phyloP scores from a whole-genome alignment of 2,329 filamentous ascomycete genomes.

The Phoma sp. region DNA sequence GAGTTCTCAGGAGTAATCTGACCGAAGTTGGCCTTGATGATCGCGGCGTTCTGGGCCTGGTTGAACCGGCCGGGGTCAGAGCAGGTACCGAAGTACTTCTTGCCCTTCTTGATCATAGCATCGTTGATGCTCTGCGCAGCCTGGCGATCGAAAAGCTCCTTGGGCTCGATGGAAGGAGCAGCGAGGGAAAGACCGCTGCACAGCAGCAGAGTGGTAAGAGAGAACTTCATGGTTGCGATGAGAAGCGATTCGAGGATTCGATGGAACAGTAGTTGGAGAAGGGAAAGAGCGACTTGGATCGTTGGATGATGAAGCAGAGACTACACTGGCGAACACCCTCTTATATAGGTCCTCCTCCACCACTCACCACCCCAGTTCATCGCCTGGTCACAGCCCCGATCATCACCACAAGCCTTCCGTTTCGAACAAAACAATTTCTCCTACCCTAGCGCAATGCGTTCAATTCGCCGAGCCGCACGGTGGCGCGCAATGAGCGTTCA shows the following conservation, averaged over 20 bases:
- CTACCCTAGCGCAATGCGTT: background rate
- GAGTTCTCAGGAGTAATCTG: constrained; percentile 70
- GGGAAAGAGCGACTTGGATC: background rate
- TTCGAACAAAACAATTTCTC: background rate
- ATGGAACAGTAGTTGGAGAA: background rate
- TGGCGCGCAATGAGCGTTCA: background rate
- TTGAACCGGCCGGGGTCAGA: constrained; percentile 63
- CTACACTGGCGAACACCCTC: background rate
- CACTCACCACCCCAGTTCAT: background rate
- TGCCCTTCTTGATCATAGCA: constrained; percentile 67
- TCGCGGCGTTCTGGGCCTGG: constrained; percentile 58
- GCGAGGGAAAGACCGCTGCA: constrained; percentile 35
- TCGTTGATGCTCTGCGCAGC: constrained; percentile 59
- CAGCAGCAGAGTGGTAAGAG: constrained; percentile 35
- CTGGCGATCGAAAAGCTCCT: constrained; percentile 39
- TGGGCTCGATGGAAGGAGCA: constrained; percentile 38
- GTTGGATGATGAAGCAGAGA: background rate
- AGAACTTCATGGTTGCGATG: constrained; percentile 38
- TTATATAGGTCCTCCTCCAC: background rate
- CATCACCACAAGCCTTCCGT: background rate
- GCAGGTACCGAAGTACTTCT: constrained; percentile 68
- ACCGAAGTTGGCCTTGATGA: constrained; percentile 69
- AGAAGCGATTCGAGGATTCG: background rate
- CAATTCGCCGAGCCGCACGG: background rate
- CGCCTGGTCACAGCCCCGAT: background rate